Percentiles rank a stretch among this genome's conserved stretches.
Evolutionary conservation across 257 asterid genomes (phyloP).

Genomic region (Penstemon barbatus): DNA sequence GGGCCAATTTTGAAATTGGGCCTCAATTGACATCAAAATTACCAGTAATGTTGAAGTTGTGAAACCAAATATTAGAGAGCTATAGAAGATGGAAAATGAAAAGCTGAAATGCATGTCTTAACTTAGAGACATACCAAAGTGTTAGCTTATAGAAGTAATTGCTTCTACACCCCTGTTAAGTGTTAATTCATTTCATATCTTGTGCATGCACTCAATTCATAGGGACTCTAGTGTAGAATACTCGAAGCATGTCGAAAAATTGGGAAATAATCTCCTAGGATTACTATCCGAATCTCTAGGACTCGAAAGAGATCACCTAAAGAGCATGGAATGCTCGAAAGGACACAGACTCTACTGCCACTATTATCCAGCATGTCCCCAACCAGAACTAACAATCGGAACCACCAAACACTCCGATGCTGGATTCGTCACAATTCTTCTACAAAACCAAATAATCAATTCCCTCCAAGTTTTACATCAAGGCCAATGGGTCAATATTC

Average conservation of each 20-base stretch:
- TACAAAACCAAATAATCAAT: conserved; percentile 15
- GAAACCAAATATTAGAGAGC: too few species aligned
- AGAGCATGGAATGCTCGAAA: conserved; percentile 22
- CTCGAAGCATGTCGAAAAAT: not conserved
- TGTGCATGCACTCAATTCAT: not conserved
- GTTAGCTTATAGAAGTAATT: too few species aligned
- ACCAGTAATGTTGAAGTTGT: too few species aligned
- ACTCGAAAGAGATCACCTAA: conserved; percentile 20
- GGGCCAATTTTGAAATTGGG: too few species aligned
- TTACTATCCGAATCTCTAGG: conserved; percentile 29
- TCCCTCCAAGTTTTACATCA: conserved; percentile 23
- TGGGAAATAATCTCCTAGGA: conserved; percentile 20
- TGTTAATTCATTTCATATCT: not conserved
- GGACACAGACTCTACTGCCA: conserved; percentile 19
- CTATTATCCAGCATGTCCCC: conserved; percentile 32
- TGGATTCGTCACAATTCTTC: conserved; percentile 28
- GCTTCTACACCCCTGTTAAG: too few species aligned
- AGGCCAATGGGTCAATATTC: conserved; percentile 27
- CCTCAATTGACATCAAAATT: too few species aligned
- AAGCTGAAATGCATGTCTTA: not conserved
- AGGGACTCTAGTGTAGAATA: conserved; percentile 2
- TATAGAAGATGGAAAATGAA: too few species aligned
- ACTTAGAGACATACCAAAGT: not conserved
- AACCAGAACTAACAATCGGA: conserved; percentile 27
- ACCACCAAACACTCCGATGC: conserved; percentile 23